phyloP scores from a whole-genome alignment of 352 stramenopile genomes.

The Globisporangium cylindrosporum region DNA sequence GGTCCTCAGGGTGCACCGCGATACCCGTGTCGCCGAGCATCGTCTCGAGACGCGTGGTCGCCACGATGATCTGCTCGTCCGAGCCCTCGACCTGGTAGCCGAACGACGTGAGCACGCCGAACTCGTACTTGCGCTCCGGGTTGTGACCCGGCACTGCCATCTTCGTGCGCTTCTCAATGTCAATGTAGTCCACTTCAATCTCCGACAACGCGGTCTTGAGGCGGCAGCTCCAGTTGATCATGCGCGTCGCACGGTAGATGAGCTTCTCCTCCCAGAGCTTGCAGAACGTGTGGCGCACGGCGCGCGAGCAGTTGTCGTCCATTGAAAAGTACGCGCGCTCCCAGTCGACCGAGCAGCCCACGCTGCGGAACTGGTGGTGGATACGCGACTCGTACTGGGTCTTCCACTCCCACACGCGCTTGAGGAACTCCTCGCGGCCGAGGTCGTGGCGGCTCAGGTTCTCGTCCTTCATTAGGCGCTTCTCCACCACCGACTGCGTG shows the following conservation, averaged over 20 bases:
- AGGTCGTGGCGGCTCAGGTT: slow-evolving; percentile 84
- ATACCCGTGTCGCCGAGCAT: slow-evolving; percentile 99
- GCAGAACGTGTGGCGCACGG: slow-evolving; percentile 97
- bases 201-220: slow-evolving; percentile 96
- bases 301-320: slow-evolving; percentile 97
- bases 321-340: slow-evolving; percentile 98
- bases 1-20: slow-evolving; percentile 98
- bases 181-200: slow-evolving; percentile 99
- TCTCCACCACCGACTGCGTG: slow-evolving; percentile 94
- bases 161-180: slow-evolving; percentile 96
- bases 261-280: slow-evolving; percentile 90
- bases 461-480: slow-evolving; percentile 83
- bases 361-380: slow-evolving; percentile 83
- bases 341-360: slow-evolving; percentile 98
- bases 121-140: slow-evolving; percentile 97
- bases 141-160: slow-evolving; percentile 96
- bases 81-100: slow-evolving; percentile 95
- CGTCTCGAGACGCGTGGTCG: slow-evolving; percentile 98
- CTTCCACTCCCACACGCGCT: slow-evolving; percentile 97
- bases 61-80: slow-evolving; percentile 76
- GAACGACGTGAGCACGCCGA: slow-evolving; percentile 97
- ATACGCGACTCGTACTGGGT: slow-evolving; percentile 88
- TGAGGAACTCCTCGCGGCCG: slow-evolving; percentile 92
- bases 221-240: slow-evolving; percentile 99
- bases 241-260: slow-evolving; percentile 96